Evolutionary conservation across 2,329 filamentous ascomycete species (phyloP), one percentile per base, ranked within the genome.

Genomic region (Cladobotryum mycophilum): DNA sequence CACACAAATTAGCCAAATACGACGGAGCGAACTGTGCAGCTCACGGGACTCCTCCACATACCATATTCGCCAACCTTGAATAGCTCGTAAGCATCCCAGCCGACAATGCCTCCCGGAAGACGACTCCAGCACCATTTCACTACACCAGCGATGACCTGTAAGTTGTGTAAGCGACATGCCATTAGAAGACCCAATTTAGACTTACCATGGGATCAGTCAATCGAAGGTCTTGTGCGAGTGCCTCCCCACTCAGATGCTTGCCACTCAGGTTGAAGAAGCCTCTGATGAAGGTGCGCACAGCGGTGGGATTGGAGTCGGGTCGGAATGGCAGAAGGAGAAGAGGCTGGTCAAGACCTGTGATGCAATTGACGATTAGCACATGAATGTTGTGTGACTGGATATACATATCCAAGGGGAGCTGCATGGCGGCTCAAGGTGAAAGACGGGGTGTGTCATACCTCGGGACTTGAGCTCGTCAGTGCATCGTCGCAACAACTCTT

Each of bases 101-200:
- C 90, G 35, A 99, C 91, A 13, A 99, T 84, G 62, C 93, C 93
- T 53, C 90, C 89, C 40, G 86, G 82, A 46, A 99, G 75, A 70
- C 93, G 83, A 67, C 89, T 91, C 93, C 93, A 99, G 69, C 92
- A 97, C 93, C 93, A 99, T 75, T 97, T 99, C 57, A 93, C 78
- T 40, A 96, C 90, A 61, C 91, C 93, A 57, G 90, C 91, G 48
- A 99, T 80, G 51, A 95, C 90, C 89, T 96, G 56, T 30, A 37
- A 18, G 42, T 17, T 35, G 45, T 45, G 47, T 60, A 69, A 61
- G 69, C 45, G 20, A 36, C 25, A 43, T 22, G 15, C 13, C 44
- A 44, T 48, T 43, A 22, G 18, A 44, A 36, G 17, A 6, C 15
- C 17, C 8, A 42, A 14, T 22, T 33, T 18, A 33, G 13, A 61